Base-by-base conservation (phyloP, 2,329 filamentous ascomycete genomes). In the Penicillium janthinellum region DNA sequence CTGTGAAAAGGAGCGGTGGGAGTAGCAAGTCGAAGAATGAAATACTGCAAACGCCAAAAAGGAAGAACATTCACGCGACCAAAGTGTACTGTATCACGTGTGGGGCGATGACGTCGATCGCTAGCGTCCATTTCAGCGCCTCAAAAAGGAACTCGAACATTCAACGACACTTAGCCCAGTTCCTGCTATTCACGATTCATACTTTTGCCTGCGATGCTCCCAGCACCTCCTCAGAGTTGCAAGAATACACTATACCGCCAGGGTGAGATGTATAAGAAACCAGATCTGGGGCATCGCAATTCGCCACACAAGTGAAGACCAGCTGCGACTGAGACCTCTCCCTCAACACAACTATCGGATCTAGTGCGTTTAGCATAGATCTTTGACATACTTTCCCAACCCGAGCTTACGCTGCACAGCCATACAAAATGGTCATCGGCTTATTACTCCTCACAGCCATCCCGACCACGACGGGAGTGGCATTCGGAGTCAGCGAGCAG, bases 381-480 rank as follows among this genome's bases (percentile, higher is more conserved):
- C 20, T 5, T 50, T 45, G 48, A 44, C 41, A 61, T 42, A 48
- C 12, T 11, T 34, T 15, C 31, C 20, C 11, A 14, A 2, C 22
- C 8, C 25, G 11, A 17, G 12, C 11, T 35, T 20, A 4, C n/a
- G 17, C 5, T 6, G 25, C 5, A 67, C 17, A 28, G 61, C 41
- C 67, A 68, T 51, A 56, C 49, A 52, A 11, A 11, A 78, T 79
- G 75, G 76, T 79, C 55, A 72, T 81, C 59, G 76, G 78, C 22
- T 68, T 79, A 20, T 59, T 79, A 47, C 60, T 73, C 42, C 61
- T 80, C 52, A 67, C 74, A 15, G 64, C 78, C 20, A 79, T 79
- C 59, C 80, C 80, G 39, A 80, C 79, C 5, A 79, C 81, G 42
- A 80, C 80, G 10, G 81, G 81, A 42, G 75, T 79, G 15, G 73